phyloP scores from a whole-genome alignment of 2,329 filamentous ascomycete genomes.

The Cordyceps javanica region DNA sequence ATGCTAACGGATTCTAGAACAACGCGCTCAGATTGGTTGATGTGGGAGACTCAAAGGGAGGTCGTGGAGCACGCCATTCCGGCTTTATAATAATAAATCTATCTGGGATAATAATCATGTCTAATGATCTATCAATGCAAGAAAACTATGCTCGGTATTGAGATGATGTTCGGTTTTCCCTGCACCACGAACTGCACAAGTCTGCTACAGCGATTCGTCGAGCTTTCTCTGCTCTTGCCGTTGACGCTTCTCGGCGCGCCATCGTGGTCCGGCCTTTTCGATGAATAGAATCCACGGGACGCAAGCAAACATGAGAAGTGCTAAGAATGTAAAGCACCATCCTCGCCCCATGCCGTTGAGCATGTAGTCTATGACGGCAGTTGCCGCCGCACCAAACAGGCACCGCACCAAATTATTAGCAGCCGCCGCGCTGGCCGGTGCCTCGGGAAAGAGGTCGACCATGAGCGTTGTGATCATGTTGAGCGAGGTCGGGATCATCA shows the following conservation, averaged over 20 bases:
- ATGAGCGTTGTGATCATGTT: conserved; percentile 57
- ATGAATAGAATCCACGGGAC: conserved; percentile 45
- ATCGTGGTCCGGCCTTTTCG: conserved; percentile 40
- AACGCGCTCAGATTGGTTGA: conserved; percentile 93
- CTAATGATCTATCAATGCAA: conserved; percentile 3
- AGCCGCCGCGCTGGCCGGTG: conserved; percentile 56
- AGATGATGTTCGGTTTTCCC: not conserved
- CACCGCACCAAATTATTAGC: conserved; percentile 61
- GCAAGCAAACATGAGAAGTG: conserved; percentile 41
- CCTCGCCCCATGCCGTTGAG: conserved; percentile 51
- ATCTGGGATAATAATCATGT: not conserved
- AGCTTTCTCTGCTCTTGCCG: conserved; percentile 22
- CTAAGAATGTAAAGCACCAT: conserved; percentile 57
- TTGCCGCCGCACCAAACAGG: conserved; percentile 51
- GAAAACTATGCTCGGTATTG: not conserved
- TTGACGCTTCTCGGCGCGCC: conserved; percentile 45
- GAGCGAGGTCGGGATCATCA: conserved; percentile 56
- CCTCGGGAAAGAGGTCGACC: conserved; percentile 56
- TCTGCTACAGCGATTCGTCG: not conserved
- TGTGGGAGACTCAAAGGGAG: conserved; percentile 78
- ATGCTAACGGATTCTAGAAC: conserved; percentile 51
- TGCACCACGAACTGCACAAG: not conserved
- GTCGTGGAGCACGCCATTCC: conserved; percentile 61
- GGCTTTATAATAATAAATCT: conserved; percentile 44
- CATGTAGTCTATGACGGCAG: conserved; percentile 54